Evolutionary conservation across 495 filamentous ascomycete genomes (phyloP).

Genomic region (Bombardia bombarda): DNA sequence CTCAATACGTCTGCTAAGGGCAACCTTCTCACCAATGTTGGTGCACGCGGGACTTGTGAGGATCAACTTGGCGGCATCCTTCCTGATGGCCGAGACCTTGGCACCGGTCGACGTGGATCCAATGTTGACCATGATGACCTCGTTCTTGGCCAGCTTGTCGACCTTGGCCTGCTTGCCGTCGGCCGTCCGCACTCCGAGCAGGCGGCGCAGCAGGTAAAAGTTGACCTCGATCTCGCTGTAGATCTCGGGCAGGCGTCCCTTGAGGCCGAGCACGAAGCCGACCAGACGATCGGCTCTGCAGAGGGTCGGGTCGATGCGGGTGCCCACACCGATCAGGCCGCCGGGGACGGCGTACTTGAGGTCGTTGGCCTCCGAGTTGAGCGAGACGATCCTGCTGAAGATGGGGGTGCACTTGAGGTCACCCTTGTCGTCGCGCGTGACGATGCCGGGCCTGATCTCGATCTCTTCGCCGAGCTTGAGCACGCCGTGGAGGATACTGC

Average conservation of each 20-base stretch:
- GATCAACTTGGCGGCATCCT: constrained; percentile 77
- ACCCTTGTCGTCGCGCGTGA: constrained; percentile 86
- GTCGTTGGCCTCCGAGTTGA: constrained; percentile 97
- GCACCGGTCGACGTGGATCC: constrained; percentile 92
- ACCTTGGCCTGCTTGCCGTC: constrained; percentile 99
- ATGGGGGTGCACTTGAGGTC: constrained; percentile 94
- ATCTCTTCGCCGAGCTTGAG: constrained; percentile 95
- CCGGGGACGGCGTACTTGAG: constrained; percentile 96
- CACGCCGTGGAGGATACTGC: constrained; percentile 90
- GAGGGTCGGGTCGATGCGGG: constrained; percentile 90
- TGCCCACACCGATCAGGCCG: constrained; percentile 95
- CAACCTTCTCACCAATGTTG: constrained; percentile 94
- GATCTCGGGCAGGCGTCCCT: constrained; percentile 84
- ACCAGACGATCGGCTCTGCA: constrained; percentile 98
- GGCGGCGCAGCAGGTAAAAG: constrained; percentile 90
- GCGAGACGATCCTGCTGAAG: constrained; percentile 85
- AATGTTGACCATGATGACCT: constrained; percentile 99
- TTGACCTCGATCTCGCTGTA: constrained; percentile 98
- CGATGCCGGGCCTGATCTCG: constrained; percentile 93
- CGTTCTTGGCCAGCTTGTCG: constrained; percentile 92
- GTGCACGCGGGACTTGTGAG: constrained; percentile 89
- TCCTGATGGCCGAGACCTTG: constrained; percentile 92
- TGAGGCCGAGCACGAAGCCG: constrained; percentile 93
- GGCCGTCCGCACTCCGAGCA: constrained; percentile 93
- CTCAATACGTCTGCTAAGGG: constrained; percentile 89